Evolutionary conservation across 306 rosid genomes (phyloP).

Genomic region (Trifolium subterraneum): DNA sequence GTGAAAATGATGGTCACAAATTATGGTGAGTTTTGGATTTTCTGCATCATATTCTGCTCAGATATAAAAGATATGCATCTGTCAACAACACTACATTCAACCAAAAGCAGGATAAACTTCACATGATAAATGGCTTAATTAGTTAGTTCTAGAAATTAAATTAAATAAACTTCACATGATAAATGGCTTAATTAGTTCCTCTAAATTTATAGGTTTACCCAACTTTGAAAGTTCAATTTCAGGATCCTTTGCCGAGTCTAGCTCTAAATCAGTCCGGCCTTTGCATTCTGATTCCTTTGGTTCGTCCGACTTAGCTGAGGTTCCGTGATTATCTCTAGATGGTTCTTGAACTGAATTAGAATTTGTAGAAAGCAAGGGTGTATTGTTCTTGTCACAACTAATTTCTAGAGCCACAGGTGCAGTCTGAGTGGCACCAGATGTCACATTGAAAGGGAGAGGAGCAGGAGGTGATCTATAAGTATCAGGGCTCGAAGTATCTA

Average conservation of each 20-base stretch:
- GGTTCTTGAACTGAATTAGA: slow-evolving; percentile 64
- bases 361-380: slow-evolving; percentile 56
- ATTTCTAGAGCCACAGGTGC: too few relatives aligned
- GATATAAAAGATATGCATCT: too few relatives aligned
- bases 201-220: slow-evolving; percentile 55
- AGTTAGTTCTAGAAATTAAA: too few relatives aligned
- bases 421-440: too few relatives aligned
- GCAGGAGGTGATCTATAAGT: too few relatives aligned
- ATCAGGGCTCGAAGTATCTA: too few relatives aligned
- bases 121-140: too few relatives aligned
- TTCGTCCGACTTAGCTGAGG: slow-evolving; percentile 51
- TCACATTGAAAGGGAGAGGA: too few relatives aligned
- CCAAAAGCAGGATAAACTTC: too few relatives aligned
- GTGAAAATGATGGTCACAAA: slow-evolving; percentile 92
- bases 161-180: slow-evolving; percentile 41
- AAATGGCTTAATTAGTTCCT: slow-evolving; percentile 39
- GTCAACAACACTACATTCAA: too few relatives aligned
- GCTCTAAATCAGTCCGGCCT: slow-evolving; percentile 52
- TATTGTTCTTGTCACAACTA: slow-evolving; percentile 55
- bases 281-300: slow-evolving; percentile 65
- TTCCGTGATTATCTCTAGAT: slow-evolving; percentile 54
- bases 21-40: slow-evolving; percentile 75
- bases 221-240: slow-evolving; percentile 72
- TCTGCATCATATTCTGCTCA: slow-evolving; percentile 73
- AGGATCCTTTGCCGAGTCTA: slow-evolving; percentile 52